A percentile compares a stretch with the other conserved stretches of the same genome.
phyloP scores from a whole-genome alignment of 345 rosid genomes.

The Citrus inodora region DNA sequence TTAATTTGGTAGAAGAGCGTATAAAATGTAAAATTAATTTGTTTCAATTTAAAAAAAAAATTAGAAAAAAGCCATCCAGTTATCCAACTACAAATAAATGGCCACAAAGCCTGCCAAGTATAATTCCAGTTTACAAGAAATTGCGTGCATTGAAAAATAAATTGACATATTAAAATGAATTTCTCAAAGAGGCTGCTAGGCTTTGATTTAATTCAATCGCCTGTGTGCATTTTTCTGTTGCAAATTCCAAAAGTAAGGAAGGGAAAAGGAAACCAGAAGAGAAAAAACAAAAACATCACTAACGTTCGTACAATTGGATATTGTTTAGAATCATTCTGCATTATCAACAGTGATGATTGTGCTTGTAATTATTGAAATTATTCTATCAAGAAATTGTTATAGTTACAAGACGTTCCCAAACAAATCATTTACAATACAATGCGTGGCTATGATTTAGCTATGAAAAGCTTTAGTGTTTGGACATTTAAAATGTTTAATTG shows the following conservation, averaged over 20 bases:
- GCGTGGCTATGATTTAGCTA: neutral
- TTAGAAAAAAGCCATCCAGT: too few species aligned
- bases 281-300: conserved; percentile 21
- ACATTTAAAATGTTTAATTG: neutral
- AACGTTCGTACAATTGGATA: conserved; percentile 11
- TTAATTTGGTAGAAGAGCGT: too few species aligned
- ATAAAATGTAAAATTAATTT: too few species aligned
- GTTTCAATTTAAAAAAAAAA: too few species aligned
- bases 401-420: neutral
- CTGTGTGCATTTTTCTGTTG: neutral
- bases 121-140: too few species aligned
- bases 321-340: conserved; percentile 2
- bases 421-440: neutral
- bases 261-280: conserved; percentile 2
- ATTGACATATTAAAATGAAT: neutral
- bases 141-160: neutral
- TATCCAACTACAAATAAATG: too few species aligned
- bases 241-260: conserved; percentile 4
- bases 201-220: neutral
- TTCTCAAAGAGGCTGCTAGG: neutral
- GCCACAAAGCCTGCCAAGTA: too few species aligned
- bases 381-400: conserved; percentile 5
- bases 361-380: conserved; percentile 10
- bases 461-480: neutral
- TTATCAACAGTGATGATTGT: conserved; percentile 9